Evolutionary conservation across 192 early-diverging fungal species (phyloP).

Genomic region (Coemansia sp.): DNA sequence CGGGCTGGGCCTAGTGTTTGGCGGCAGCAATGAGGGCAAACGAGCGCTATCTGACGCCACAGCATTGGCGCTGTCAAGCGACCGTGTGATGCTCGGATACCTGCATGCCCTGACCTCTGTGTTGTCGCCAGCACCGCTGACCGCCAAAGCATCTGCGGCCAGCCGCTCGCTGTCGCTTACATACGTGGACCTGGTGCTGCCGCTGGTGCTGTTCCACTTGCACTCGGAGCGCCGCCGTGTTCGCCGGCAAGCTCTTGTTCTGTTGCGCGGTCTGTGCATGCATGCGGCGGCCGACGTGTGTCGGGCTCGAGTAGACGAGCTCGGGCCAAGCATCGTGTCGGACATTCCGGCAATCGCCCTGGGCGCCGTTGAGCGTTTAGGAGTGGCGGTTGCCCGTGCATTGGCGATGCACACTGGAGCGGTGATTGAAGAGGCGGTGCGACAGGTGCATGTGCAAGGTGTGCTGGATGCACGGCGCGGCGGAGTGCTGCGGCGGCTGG

Average conservation of each 20-base stretch:
- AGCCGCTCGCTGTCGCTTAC: slow-evolving; percentile 17
- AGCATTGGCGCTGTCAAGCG: slow-evolving; percentile 17
- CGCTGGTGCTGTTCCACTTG: slow-evolving; percentile 41
- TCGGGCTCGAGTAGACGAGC: slow-evolving; percentile 25
- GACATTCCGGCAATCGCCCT: slow-evolving; percentile 44
- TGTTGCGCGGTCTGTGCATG: slow-evolving; percentile 35
- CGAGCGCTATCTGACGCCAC: slow-evolving; percentile 4
- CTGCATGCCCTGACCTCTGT: slow-evolving; percentile 31
- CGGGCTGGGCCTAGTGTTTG: slow-evolving; percentile 42
- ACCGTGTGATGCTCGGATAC: slow-evolving; percentile 35
- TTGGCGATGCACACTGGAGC: slow-evolving; percentile 25
- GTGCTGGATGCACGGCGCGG: slow-evolving; percentile 11
- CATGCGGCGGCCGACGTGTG: slow-evolving; percentile 21
- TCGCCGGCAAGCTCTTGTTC: slow-evolving; percentile 41
- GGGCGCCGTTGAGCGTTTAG: slow-evolving; percentile 19
- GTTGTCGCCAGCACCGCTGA: background rate
- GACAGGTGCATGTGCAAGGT: slow-evolving; percentile 38
- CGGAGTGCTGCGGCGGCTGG: slow-evolving; percentile 11
- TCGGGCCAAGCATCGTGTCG: slow-evolving; percentile 45
- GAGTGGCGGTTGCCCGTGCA: slow-evolving; percentile 23
- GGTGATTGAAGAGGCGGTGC: slow-evolving; percentile 33
- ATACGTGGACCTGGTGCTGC: slow-evolving; percentile 27
- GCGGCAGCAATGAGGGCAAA: slow-evolving; percentile 4
- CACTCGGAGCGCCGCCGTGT: slow-evolving; percentile 26
- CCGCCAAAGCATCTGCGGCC: background rate